Conservation (phyloP, 495 filamentous ascomycete genomes). For the Aspergillus conjunctus region DNA sequence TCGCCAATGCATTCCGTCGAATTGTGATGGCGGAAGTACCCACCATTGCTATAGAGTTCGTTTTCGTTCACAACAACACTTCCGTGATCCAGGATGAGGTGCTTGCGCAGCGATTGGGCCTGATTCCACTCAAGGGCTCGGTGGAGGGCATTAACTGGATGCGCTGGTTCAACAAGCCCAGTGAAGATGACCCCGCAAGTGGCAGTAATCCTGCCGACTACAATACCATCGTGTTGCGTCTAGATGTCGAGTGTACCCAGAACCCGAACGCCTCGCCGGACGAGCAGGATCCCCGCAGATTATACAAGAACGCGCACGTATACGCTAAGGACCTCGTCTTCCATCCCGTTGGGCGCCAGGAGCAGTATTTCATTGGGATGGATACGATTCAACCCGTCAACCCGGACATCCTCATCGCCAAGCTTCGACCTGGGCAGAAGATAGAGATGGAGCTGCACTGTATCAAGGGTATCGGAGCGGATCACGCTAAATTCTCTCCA, state of each 20-base stretch:
- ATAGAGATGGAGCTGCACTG: conserved; percentile 83
- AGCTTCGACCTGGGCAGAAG: conserved; percentile 87
- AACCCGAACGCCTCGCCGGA: conserved; percentile 67
- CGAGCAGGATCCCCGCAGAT: conserved; percentile 77
- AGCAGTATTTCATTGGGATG: conserved; percentile 63
- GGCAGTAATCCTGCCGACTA: conserved; percentile 62
- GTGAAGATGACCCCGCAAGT: conserved; percentile 55
- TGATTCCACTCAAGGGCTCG: conserved; percentile 83
- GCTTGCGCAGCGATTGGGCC: conserved; percentile 81
- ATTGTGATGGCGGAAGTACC: conserved; percentile 96
- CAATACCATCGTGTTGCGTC: conserved; percentile 74
- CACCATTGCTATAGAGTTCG: conserved; percentile 86
- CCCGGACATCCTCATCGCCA: conserved; percentile 92
- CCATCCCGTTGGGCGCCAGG: conserved; percentile 72
- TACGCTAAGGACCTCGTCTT: conserved; percentile 83
- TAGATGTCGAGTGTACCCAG: conserved; percentile 75
- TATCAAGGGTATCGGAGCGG: conserved; percentile 89
- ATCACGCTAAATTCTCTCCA: conserved; percentile 97
- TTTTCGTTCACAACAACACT: conserved; percentile 93
- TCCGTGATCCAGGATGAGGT: conserved; percentile 98
- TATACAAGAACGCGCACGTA: conserved; percentile 82
- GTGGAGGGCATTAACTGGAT: conserved; percentile 75
- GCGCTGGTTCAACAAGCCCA: conserved; percentile 68
- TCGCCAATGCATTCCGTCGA: conserved; percentile 97
- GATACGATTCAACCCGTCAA: conserved; percentile 73